These are phyloP conservation scores for Hypoxylon intermedium DNA, from an alignment of 495 filamentous ascomycete genomes.

Conservation along the genomic window DNA sequence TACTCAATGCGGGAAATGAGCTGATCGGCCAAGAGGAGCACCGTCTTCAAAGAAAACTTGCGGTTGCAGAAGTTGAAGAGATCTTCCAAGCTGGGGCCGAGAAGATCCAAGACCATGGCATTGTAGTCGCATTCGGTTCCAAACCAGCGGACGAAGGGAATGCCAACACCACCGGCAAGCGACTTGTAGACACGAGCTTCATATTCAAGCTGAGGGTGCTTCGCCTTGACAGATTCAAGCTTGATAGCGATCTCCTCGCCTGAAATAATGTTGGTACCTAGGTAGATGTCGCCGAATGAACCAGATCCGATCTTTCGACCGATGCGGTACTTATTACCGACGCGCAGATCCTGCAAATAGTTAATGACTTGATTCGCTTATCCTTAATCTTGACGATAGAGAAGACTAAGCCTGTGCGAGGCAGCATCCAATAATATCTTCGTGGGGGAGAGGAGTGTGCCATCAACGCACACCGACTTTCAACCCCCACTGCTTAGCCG, in stretches of 20 bases:
- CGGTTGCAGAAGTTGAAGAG: conserved; percentile 99
- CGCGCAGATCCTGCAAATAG: conserved; percentile 84
- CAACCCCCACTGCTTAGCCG: conserved; percentile 3
- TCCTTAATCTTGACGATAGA: not conserved
- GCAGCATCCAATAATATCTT: conserved; percentile 5
- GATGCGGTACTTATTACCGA: conserved; percentile 99
- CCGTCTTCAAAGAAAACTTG: conserved; percentile 99
- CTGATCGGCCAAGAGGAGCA: conserved; percentile 95
- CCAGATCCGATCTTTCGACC: conserved; percentile 99
- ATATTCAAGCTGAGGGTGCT: conserved; percentile 99
- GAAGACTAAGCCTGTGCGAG: not conserved
- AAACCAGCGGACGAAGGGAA: conserved; percentile 99
- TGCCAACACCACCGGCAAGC: conserved; percentile 96
- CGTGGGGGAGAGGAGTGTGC: conserved; percentile 4
- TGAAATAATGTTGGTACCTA: conserved; percentile 99
- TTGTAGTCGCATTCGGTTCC: conserved; percentile 99
- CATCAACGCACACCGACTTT: conserved; percentile 38
- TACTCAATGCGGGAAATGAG: conserved; percentile 99
- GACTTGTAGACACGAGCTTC: conserved; percentile 99
- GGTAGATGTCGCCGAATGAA: conserved; percentile 98
- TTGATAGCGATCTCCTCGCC: conserved; percentile 99
- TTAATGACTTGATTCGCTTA: conserved; percentile 16
- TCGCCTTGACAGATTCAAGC: conserved; percentile 99
- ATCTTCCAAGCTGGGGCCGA: conserved; percentile 97
- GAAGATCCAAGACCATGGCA: conserved; percentile 98